Conservation (phyloP, 2,329 filamentous ascomycete species). For the Rhynchosporium graminicola region DNA sequence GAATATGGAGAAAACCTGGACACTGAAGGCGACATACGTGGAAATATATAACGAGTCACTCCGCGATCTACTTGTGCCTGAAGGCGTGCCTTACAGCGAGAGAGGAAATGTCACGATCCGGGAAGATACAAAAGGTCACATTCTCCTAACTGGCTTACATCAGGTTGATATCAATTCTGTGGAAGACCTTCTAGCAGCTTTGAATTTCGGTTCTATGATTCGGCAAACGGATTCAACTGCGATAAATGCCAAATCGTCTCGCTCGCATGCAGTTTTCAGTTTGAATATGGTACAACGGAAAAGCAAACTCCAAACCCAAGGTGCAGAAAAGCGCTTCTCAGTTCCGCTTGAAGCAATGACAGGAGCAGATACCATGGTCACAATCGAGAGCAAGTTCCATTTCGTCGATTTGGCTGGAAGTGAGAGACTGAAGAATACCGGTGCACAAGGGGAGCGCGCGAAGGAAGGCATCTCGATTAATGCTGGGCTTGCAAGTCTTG, state of each 20-base stretch:
- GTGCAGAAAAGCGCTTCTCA: slow-evolving; percentile 80
- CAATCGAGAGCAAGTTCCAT: slow-evolving; percentile 95
- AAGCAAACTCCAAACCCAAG: slow-evolving; percentile 53
- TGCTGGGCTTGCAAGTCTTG: slow-evolving; percentile 87
- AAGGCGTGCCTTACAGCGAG: slow-evolving; percentile 68
- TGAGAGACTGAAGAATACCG: slow-evolving; percentile 95
- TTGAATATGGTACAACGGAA: slow-evolving; percentile 90
- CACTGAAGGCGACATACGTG: slow-evolving; percentile 90
- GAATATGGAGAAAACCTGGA: slow-evolving; percentile 74
- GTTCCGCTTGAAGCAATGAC: slow-evolving; percentile 81
- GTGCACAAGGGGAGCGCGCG: slow-evolving; percentile 89
- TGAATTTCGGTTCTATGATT: slow-evolving; percentile 91
- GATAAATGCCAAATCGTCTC: slow-evolving; percentile 95
- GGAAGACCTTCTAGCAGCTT: slow-evolving; percentile 83
- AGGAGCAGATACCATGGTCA: slow-evolving; percentile 69
- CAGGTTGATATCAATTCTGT: slow-evolving; percentile 88
- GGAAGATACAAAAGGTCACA: slow-evolving; percentile 92
- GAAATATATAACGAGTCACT: slow-evolving; percentile 98
- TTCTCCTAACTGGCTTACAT: slow-evolving; percentile 85
- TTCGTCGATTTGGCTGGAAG: slow-evolving; percentile 98
- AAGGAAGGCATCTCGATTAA: slow-evolving; percentile 99
- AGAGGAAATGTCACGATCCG: slow-evolving; percentile 83
- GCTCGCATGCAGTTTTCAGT: slow-evolving; percentile 96
- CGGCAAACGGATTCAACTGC: slow-evolving; percentile 96
- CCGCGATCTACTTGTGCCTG: slow-evolving; percentile 83